These are phyloP conservation scores for Cercospora sp. DNA, from an alignment of 2,329 filamentous ascomycete genomes.

Conservation along the genomic window DNA sequence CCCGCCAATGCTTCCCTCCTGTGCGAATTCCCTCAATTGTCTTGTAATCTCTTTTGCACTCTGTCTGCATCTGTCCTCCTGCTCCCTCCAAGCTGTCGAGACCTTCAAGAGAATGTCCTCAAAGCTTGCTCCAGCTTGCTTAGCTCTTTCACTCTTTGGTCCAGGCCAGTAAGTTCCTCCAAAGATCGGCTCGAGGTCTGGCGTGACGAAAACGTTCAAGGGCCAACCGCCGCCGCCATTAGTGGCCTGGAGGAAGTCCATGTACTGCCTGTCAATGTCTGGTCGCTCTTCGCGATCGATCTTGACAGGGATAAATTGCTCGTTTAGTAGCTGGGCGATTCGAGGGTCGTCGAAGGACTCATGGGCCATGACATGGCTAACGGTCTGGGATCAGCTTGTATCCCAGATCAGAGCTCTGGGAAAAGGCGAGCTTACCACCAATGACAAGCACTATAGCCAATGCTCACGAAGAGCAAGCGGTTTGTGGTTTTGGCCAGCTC, in stretches of 20 bases:
- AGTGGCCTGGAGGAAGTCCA: slow-evolving; percentile 96
- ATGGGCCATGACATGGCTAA: slow-evolving; percentile 79
- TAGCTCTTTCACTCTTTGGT: slow-evolving; percentile 59
- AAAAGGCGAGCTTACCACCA: slow-evolving; percentile 50
- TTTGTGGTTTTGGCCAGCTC: slow-evolving; percentile 77
- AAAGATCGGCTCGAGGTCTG: slow-evolving; percentile 89
- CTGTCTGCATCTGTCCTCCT: slow-evolving; percentile 77
- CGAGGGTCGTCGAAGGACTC: slow-evolving; percentile 86
- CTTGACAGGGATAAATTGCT: slow-evolving; percentile 85
- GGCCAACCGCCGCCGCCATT: slow-evolving; percentile 92
- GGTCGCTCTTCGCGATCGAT: slow-evolving; percentile 92
- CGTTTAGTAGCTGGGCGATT: slow-evolving; percentile 79
- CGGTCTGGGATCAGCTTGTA: slow-evolving; percentile 35
- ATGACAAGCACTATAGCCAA: slow-evolving; percentile 94
- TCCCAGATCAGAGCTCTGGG: background rate
- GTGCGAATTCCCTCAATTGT: slow-evolving; percentile 82
- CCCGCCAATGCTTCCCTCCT: slow-evolving; percentile 70
- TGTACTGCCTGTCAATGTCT: slow-evolving; percentile 93
- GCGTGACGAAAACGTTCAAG: slow-evolving; percentile 93
- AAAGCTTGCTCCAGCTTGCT: slow-evolving; percentile 68
- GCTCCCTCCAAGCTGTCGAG: slow-evolving; percentile 71
- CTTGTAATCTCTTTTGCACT: slow-evolving; percentile 80
- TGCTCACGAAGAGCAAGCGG: slow-evolving; percentile 87
- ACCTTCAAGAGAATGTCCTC: slow-evolving; percentile 81
- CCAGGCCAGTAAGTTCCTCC: slow-evolving; percentile 96